Percentiles rank a stretch among this genome's conserved stretches.
phyloP scores from a whole-genome alignment of 2,329 filamentous ascomycete species.

The Stagonosporopsis vannaccii region DNA sequence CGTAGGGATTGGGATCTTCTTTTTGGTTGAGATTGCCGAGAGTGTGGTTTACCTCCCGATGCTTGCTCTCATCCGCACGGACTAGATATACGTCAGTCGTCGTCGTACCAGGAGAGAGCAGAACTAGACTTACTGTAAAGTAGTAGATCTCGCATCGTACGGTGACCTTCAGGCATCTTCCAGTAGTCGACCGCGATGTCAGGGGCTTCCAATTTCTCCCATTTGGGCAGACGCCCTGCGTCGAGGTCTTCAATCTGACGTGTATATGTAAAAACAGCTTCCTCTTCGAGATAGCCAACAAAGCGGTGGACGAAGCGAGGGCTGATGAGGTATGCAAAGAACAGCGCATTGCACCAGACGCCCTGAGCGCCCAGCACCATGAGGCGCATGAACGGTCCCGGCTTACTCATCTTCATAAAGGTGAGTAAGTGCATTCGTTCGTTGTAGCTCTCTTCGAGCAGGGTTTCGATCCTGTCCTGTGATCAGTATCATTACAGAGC shows the following conservation, averaged over 20 bases:
- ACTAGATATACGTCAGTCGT: conserved; percentile 26
- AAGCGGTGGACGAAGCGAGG: conserved; percentile 92
- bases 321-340: conserved; percentile 84
- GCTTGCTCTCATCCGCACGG: conserved; percentile 56
- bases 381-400: conserved; percentile 86
- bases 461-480: conserved; percentile 78
- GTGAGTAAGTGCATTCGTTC: conserved; percentile 93
- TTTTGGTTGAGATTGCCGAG: conserved; percentile 85
- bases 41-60: conserved; percentile 95
- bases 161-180: conserved; percentile 85
- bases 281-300: conserved; percentile 96
- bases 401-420: conserved; percentile 89
- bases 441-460: conserved; percentile 90
- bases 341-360: conserved; percentile 95
- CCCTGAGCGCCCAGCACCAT: conserved; percentile 92
- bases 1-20: conserved; percentile 91
- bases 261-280: conserved; percentile 95
- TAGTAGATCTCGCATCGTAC: conserved; percentile 85
- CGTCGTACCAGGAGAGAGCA: neutral
- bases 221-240: conserved; percentile 80
- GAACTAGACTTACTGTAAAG: conserved; percentile 73
- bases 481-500: conserved; percentile 13
- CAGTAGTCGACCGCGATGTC: conserved; percentile 93
- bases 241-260: conserved; percentile 88
- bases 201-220: conserved; percentile 79